Conservation (phyloP, 2,329 filamentous ascomycete species). For the Rhytidhysteron rufulum region DNA sequence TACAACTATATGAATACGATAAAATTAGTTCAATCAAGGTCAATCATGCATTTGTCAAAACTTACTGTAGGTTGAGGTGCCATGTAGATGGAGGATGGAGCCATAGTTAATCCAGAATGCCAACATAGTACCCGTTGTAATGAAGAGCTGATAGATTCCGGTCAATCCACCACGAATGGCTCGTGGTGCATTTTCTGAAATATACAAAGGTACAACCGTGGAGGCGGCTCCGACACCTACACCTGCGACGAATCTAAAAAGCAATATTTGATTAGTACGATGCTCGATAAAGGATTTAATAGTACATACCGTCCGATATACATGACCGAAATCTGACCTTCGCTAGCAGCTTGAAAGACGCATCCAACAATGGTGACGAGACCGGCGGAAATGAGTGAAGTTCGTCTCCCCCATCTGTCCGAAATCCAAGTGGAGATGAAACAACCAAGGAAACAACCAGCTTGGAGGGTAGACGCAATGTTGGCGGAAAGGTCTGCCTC, state of each 20-base stretch:
- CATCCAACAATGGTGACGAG: conserved; percentile 58
- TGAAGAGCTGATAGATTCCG: conserved; percentile 59
- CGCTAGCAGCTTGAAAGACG: conserved; percentile 60
- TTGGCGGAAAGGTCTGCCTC: conserved; percentile 59
- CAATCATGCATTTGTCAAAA: not conserved
- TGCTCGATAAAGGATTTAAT: not conserved
- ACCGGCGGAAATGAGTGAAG: conserved; percentile 54
- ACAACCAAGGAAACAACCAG: conserved; percentile 63
- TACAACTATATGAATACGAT: conserved; percentile 44
- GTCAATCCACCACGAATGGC: conserved; percentile 58
- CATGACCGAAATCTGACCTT: conserved; percentile 58
- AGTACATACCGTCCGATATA: conserved; percentile 58
- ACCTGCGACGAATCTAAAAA: conserved; percentile 49
- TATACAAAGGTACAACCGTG: conserved; percentile 59
- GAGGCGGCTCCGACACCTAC: conserved; percentile 50
- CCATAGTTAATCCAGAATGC: conserved; percentile 56
- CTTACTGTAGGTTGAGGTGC: conserved; percentile 47
- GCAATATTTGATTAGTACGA: no score
- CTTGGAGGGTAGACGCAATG: conserved; percentile 68
- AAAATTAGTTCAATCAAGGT: not conserved
- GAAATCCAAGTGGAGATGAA: conserved; percentile 55
- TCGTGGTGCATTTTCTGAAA: conserved; percentile 58
- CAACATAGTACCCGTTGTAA: conserved; percentile 50
- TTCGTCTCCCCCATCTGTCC: conserved; percentile 54
- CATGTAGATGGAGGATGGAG: conserved; percentile 42